These are phyloP conservation scores for Phytophthora macrochlamydospora DNA, from an alignment of 352 stramenopile genomes.

Conservation along the genomic window DNA sequence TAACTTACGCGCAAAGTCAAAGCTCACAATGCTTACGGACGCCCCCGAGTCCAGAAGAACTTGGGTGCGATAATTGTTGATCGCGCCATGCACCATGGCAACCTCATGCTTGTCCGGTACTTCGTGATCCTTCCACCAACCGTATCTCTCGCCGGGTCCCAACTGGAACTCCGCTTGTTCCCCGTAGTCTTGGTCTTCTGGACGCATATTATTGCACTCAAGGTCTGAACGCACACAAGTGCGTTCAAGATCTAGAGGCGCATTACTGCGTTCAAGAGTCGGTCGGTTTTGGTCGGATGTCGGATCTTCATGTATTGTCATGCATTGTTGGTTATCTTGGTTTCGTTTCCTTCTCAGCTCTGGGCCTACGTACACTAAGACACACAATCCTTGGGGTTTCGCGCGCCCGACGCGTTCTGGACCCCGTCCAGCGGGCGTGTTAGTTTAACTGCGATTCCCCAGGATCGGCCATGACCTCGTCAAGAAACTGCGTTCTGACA, in stretches of 20 bases:
- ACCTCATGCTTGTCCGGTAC: not conserved
- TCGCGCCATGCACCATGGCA: slow-evolving; percentile 4
- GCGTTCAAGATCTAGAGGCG: too few species aligned
- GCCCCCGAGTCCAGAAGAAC: slow-evolving; percentile 22
- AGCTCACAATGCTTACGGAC: slow-evolving; percentile 23
- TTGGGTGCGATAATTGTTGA: slow-evolving; percentile 1
- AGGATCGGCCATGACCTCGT: not conserved
- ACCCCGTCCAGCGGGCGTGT: slow-evolving; percentile 11
- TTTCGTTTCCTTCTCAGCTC: not conserved
- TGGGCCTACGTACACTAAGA: slow-evolving; percentile 7
- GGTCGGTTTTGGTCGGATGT: not conserved
- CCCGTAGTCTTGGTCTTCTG: not conserved
- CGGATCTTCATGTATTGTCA: slow-evolving; percentile 5
- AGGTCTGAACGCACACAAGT: not conserved
- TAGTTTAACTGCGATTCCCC: slow-evolving; percentile 9
- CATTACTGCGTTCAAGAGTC: too few species aligned
- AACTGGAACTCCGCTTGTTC: slow-evolving; percentile 10
- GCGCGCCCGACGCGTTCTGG: slow-evolving; percentile 11
- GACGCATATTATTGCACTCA: not conserved
- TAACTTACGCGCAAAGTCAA: slow-evolving; percentile 17
- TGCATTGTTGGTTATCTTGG: slow-evolving; percentile 5
- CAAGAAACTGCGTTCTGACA: not conserved
- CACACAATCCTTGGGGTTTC: slow-evolving; percentile 6
- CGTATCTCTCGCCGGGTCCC: slow-evolving; percentile 4
- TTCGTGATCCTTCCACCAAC: slow-evolving; percentile 17